phyloP scores from a whole-genome alignment of 2,329 filamentous ascomycete species.

The Diaporthe ilicicola region DNA sequence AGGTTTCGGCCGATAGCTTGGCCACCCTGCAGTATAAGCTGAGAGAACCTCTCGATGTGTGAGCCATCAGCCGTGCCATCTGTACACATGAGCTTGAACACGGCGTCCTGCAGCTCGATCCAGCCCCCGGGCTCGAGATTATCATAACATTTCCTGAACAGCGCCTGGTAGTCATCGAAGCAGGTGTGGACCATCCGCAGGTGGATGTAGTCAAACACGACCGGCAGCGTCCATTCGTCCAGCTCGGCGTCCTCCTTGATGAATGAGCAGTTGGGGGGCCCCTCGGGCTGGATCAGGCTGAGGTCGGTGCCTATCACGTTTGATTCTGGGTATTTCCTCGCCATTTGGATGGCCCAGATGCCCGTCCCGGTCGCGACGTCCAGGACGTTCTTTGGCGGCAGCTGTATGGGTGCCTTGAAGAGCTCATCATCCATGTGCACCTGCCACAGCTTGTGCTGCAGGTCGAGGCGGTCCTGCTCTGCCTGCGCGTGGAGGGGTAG shows the following conservation, averaged over 20 bases:
- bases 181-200: constrained; percentile 20
- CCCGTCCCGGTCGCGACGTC: constrained; percentile 30
- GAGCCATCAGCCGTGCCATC: constrained; percentile 13
- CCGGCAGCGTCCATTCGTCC: constrained; percentile 21
- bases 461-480: constrained; percentile 23
- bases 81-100: constrained; percentile 17
- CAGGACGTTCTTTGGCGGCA: constrained; percentile 16
- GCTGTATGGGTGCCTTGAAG: constrained; percentile 17
- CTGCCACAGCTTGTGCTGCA: constrained; percentile 27
- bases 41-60: constrained; percentile 6
- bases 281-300: constrained; percentile 25
- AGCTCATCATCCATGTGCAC: constrained; percentile 20
- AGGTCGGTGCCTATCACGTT: constrained; percentile 30
- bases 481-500: background rate
- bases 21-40: constrained; percentile 3
- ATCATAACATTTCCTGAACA: constrained; percentile 60
- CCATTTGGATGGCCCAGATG: constrained; percentile 29
- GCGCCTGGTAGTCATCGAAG: constrained; percentile 52
- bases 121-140: constrained; percentile 49
- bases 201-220: constrained; percentile 27
- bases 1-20: constrained; percentile 3
- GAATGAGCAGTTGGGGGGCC: constrained; percentile 23
- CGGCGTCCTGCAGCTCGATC: constrained; percentile 45
- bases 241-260: constrained; percentile 28
- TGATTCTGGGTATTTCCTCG: background rate